A percentile compares a stretch with the other conserved stretches of the same genome.
phyloP scores from a whole-genome alignment of 1,284 basidiomycete genomes.

The Ceratobasidium sp. region DNA sequence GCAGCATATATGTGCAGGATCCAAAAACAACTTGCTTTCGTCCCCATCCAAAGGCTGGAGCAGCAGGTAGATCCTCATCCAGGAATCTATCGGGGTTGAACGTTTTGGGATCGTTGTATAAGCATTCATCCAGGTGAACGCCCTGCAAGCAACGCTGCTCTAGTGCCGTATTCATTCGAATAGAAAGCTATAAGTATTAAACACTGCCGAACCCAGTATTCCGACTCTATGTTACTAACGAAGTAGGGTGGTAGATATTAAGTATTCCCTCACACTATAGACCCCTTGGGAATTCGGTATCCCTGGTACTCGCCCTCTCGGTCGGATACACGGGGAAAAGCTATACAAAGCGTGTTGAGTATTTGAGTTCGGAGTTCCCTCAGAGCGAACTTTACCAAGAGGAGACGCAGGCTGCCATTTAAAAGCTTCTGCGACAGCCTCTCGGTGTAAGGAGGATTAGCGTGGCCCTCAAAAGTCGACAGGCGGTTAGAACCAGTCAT shows the following conservation, averaged over 20 bases:
- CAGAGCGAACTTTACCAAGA: conserved; percentile 40
- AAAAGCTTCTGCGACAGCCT: conserved; percentile 46
- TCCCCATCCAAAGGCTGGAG: conserved; percentile 8
- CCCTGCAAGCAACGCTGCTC: not conserved
- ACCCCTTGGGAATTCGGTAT: not conserved
- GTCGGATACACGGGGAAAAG: not conserved
- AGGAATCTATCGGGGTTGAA: conserved; percentile 6
- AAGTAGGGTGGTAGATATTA: too few relatives aligned
- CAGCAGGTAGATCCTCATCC: not conserved
- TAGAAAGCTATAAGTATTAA: not conserved
- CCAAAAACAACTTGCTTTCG: not conserved
- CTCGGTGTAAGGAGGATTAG: conserved; percentile 46
- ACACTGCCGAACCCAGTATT: conserved; percentile 6
- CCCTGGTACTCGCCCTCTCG: not conserved
- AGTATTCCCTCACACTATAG: not conserved
- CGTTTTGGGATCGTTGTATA: conserved; percentile 3
- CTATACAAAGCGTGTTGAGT: not conserved
- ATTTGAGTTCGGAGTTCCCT: not conserved
- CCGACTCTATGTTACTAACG: not conserved
- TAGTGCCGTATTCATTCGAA: not conserved
- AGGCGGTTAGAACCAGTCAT: conserved; percentile 50
- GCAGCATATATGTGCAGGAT: not conserved
- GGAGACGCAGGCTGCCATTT: conserved; percentile 45
- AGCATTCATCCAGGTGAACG: not conserved
- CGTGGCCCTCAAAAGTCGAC: conserved; percentile 42